A percentile compares a stretch with the other conserved stretches of the same genome.
These are phyloP conservation scores for Aspergillus eucalypticola DNA, from an alignment of 2,329 filamentous ascomycete genomes.

Conservation along the genomic window DNA sequence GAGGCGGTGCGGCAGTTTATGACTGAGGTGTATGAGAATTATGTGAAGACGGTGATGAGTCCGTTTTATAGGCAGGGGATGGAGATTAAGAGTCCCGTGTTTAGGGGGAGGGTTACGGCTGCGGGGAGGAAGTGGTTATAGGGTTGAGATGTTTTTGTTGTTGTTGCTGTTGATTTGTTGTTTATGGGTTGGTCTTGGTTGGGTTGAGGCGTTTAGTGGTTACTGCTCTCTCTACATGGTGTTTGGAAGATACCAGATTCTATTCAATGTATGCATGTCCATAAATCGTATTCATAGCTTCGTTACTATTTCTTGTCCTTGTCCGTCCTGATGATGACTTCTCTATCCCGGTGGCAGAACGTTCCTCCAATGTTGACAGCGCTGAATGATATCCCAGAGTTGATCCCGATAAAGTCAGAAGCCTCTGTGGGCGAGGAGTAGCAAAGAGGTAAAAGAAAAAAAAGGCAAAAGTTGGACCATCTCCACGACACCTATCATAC, in stretches of 20 bases:
- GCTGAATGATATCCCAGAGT: no score
- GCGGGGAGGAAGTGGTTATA: slow-evolving; percentile 91
- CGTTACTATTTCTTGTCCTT: background rate
- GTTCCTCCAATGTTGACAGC: no score
- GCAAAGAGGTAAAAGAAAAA: background rate
- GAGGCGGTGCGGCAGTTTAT: slow-evolving; percentile 96
- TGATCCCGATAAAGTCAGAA: background rate
- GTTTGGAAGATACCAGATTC: no score
- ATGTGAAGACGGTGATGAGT: slow-evolving; percentile 96
- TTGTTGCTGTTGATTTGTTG: slow-evolving; percentile 8
- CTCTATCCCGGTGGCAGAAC: background rate
- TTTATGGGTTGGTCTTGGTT: background rate
- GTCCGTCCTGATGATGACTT: background rate
- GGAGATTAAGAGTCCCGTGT: slow-evolving; percentile 83
- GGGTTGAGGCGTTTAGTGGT: background rate
- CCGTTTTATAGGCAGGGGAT: slow-evolving; percentile 89
- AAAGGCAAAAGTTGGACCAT: no score
- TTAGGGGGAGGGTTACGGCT: slow-evolving; percentile 75
- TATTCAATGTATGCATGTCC: background rate
- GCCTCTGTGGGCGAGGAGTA: background rate
- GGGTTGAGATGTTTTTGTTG: slow-evolving; percentile 20
- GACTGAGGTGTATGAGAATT: slow-evolving; percentile 91
- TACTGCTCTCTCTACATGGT: background rate
- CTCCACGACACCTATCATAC: slow-evolving; percentile 11
- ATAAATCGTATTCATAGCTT: slow-evolving; percentile 4